Base-by-base conservation (phyloP, 768 basidiomycete genomes). In the Cystobasidium ongulense region DNA sequence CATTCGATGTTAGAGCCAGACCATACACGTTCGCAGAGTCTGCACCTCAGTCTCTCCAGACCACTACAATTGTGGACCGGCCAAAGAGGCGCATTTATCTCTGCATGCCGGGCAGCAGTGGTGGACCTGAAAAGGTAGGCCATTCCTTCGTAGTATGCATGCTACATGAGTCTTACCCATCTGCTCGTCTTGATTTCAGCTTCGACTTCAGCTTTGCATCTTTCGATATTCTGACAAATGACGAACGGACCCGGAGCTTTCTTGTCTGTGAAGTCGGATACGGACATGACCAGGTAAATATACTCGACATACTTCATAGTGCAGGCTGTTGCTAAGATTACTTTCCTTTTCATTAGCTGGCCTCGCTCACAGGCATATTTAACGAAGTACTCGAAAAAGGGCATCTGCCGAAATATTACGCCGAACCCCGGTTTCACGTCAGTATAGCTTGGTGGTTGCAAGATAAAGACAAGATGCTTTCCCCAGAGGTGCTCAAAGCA, bases 391-490 rank as follows among this genome's bases (percentile, higher is more conserved):
- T 95, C 57, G 82, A 82, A 33, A 79, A 81, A 1, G 82, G 91
- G 38, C 87, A 88, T 66, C 89, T 94, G 76, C 87, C 88, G 76
- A 85, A 86, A 71, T 96, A 91, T 81, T 95, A 97, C 81, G 78
- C 82, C 38, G 82, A 86, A 35, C 92, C 94, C 23, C 86, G 88
- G 54, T 96, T 93, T 78, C 94, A 97, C 79, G 85, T 89, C 15
- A 94, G 92, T 1, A 87, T 96, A 68, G 91, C 88, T 11, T 96
- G 94, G 93, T 87, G 88, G 17, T 83, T 92, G 53, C 85, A 84
- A 1, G 86, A 89, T 72, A 82, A 84, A 21, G 79, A 80, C 23
- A 83, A 90, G 76, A 87, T 88, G 17, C 78, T 78, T 13, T 43
- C 41, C 3, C 8, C 63, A 38, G 77, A 80, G 1, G 76, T 88